Evolutionary conservation across 805 yeast species (phyloP), one percentile per base, ranked within the genome.

Genomic region (Ogataea paradorogensis): DNA sequence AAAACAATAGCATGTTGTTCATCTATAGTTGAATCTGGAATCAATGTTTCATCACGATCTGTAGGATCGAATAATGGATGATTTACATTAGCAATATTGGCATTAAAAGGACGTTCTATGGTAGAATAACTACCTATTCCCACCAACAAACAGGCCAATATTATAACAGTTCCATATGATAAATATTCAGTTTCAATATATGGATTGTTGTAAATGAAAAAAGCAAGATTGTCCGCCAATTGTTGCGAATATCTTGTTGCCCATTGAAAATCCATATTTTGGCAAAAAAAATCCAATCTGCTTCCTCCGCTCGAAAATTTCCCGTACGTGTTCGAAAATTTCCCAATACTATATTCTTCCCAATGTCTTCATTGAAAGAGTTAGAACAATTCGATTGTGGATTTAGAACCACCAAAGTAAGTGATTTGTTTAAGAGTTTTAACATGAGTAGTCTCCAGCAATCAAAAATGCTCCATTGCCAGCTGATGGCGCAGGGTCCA

Each of bases 401-500:
- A 28, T 71, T 71, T 38, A 59, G 67, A 50, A 74, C 78, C 50
- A 73, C 78, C 18, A 66, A 58, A 43, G 71, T 67, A 55, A 46
- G 71, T 64, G 28, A 27, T 13, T 22, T 23, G 22, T n/a, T 2
- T 11, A 9, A 9, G 10, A 2, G 18, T 25, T 18, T 30, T 33
- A 16, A 35, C 21, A n/a, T 23, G 28, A 7, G 13, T 32, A 58
- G 67, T 76, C 59, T 35, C 95, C 95, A 20, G 70, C 90, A 7
- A 87, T 88, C 59, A 78, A 82, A 57, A 88, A 88, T 59, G 95
- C 91, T 2, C 89, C 89, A 9, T 69, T 87, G 46, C 90, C 95
- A 20, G 95, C 95, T 5, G 96, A 88, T 59, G 96, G 96, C 29
- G 86, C 96, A 5, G 89, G 95, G 18, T 71, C 89, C 23, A 80